Conservation (phyloP, 2,329 filamentous ascomycete genomes). For the Pyrenochaeta sp. region DNA sequence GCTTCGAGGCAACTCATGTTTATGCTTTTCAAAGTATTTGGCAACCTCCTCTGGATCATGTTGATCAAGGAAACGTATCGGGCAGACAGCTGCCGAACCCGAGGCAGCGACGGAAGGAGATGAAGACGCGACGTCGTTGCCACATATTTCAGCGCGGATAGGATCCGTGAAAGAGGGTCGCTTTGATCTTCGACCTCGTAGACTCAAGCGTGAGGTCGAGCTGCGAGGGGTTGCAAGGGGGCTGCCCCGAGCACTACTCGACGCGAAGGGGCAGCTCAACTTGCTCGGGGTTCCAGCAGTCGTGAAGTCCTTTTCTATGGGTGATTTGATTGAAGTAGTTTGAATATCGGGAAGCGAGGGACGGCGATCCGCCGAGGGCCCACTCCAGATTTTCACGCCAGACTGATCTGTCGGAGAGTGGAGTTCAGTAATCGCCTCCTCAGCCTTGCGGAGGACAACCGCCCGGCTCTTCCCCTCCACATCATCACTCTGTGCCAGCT, state of each 20-base stretch:
- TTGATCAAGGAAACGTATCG: slow-evolving; percentile 90
- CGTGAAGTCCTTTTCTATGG: slow-evolving; percentile 87
- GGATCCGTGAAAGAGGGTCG: slow-evolving; percentile 53
- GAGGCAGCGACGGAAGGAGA: slow-evolving; percentile 53
- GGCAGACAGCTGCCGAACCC: slow-evolving; percentile 71
- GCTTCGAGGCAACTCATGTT: slow-evolving; percentile 91
- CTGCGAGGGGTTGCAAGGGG: slow-evolving; percentile 52
- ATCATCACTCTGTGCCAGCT: slow-evolving; percentile 45
- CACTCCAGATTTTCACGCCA: slow-evolving; percentile 53
- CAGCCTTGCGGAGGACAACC: slow-evolving; percentile 44
- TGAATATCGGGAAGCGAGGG: slow-evolving; percentile 29
- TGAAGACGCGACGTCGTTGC: slow-evolving; percentile 54
- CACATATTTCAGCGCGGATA: slow-evolving; percentile 52
- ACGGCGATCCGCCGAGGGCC: slow-evolving; percentile 41
- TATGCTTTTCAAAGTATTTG: slow-evolving; percentile 91
- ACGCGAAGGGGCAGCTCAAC: slow-evolving; percentile 81
- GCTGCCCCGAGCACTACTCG: slow-evolving; percentile 54
- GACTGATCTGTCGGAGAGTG: slow-evolving; percentile 27
- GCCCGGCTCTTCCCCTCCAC: slow-evolving; percentile 42
- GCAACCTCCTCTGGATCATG: slow-evolving; percentile 94
- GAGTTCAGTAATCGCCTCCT: slow-evolving; percentile 39
- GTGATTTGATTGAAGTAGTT: slow-evolving; percentile 49
- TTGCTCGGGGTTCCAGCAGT: slow-evolving; percentile 81
- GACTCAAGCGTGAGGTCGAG: slow-evolving; percentile 48
- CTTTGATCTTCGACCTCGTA: slow-evolving; percentile 47